Evolutionary conservation across 768 basidiomycete species (phyloP).

Genomic region (Gloeopeniophorella convolvens): DNA sequence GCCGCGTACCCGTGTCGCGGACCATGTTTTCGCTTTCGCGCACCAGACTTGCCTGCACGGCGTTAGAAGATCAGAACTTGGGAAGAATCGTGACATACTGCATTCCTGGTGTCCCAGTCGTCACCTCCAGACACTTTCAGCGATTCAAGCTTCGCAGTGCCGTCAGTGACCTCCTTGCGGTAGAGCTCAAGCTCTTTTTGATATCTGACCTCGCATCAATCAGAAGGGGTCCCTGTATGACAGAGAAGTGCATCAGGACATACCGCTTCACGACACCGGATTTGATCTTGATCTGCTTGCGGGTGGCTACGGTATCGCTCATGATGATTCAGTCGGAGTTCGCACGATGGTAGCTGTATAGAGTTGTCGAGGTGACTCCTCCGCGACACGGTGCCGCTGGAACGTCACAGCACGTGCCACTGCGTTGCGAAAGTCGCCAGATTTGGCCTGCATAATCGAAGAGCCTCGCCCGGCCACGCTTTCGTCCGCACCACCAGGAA

Average conservation of each 20-base stretch:
- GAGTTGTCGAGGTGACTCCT: no score
- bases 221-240: background rate
- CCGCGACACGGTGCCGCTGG: no score
- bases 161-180: slow-evolving; percentile 54
- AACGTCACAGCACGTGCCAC: no score
- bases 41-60: slow-evolving; percentile 30
- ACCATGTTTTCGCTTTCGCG: slow-evolving; percentile 81
- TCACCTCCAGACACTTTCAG: slow-evolving; percentile 50
- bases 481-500: no score
- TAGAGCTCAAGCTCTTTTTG: slow-evolving; percentile 65
- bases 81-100: slow-evolving; percentile 38
- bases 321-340: no score
- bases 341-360: no score
- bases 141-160: slow-evolving; percentile 54
- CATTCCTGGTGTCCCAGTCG: slow-evolving; percentile 73
- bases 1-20: slow-evolving; percentile 51
- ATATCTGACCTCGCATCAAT: slow-evolving; percentile 21
- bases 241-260: slow-evolving; percentile 13
- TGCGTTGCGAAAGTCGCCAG: no score
- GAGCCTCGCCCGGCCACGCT: no score
- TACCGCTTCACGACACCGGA: slow-evolving; percentile 60
- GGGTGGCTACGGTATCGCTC: slow-evolving; percentile 40
- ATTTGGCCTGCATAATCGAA: no score
- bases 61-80: background rate
- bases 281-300: slow-evolving; percentile 75